Evolutionary conservation across 768 basidiomycete species (phyloP), one percentile per base, ranked within the genome.

Genomic region (Inosperma sp.): DNA sequence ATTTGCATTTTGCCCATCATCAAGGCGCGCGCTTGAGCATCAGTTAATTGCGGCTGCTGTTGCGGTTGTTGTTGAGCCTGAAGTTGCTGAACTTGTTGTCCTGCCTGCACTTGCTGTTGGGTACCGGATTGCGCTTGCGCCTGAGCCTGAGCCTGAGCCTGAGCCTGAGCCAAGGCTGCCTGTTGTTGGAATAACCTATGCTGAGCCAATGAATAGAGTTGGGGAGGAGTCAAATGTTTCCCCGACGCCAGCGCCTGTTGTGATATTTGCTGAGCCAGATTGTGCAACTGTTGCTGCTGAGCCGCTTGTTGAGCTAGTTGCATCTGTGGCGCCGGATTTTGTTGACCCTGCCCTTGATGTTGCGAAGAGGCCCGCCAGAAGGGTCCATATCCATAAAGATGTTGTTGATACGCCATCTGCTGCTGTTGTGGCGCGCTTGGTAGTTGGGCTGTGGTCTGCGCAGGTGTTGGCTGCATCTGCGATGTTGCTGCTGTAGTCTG

Each of bases 141-240:
- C 45, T 51, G 58, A n/a, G 25, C 39, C 45, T 56, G 58, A 7
- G 43, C 41, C 48, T 56, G 53, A 54, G 48, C 27, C 53, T 56
- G 34, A 53, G 60, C 52, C 49, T 62, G 44, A 30, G 36, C 45
- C 52, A 59, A 44, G 34, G 52, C 58, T 43, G 51, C 56, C 39
- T 53, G 51, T 19, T 39, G 44, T 27, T 56, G 61, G 19, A 34
- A n/a, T 25, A 51, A 33, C 7, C 7, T 22, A n/a, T 25, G 30
- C 19, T 51, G 39, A 48, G 26, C 46, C n/a, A 19, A 23, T 3
- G 3, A 2, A 23, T 58, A 54, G 31, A 27, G 39, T 7, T 51
- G 54, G 19, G 50, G 52, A 2, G 27, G 41, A 25, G 40, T 48
- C 35, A 48, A 42, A 26, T 49, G 54, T 6, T 26, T 43, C 40